Base-by-base conservation (phyloP, 2,329 filamentous ascomycete species). In the Pyricularia sp. region DNA sequence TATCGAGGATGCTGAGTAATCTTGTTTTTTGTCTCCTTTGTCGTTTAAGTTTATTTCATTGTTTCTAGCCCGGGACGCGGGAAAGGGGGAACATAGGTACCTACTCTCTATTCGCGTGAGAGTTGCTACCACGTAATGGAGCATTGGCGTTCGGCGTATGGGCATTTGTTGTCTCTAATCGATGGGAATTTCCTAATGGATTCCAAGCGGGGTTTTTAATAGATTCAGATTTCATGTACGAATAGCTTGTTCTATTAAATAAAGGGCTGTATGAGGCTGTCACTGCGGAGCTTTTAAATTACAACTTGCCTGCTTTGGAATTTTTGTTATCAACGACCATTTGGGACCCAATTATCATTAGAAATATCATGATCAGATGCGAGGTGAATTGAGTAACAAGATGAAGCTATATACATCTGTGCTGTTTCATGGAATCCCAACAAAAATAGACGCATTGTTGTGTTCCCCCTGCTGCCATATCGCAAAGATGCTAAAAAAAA, bases 1-100 rank as follows among this genome's bases (percentile, higher is more conserved):
- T 25, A 36, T 65, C 33, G 64, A 66, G 31, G 63, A 81, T n/a
- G n/a, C 11, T 1, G 58, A 61, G n/a, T 61, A 17, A 61, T 25
- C 26, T 58, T 36, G 4, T 12, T 36, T 5, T 14, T 3, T 6
- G 2, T 36, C 12, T 36, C 33, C 14, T 36, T 36, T 36, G 33
- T 36, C 36, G 17, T 50, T 50, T 33, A 2, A 9, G 42, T 50
- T 50, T 9, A 2, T 50, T n/a, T n/a, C 42, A 36, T 14, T n/a
- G 42, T 50, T n/a, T 33, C 31, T 50, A 50, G 42, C 20, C 42
- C 42, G 42, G 42, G 42, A 50, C 14, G 14, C 17, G 42, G 42
- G 1, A n/a, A n/a, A 50, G 5, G 42, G 42, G 42, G 2, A 50
- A 50, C 11, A 50, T 50, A 2, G 42, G 42, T n/a, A 20, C n/a